A percentile compares a stretch with the other conserved stretches of the same genome.
Conservation (phyloP, 768 basidiomycete genomes). For the Fomitopsis pulvina region DNA sequence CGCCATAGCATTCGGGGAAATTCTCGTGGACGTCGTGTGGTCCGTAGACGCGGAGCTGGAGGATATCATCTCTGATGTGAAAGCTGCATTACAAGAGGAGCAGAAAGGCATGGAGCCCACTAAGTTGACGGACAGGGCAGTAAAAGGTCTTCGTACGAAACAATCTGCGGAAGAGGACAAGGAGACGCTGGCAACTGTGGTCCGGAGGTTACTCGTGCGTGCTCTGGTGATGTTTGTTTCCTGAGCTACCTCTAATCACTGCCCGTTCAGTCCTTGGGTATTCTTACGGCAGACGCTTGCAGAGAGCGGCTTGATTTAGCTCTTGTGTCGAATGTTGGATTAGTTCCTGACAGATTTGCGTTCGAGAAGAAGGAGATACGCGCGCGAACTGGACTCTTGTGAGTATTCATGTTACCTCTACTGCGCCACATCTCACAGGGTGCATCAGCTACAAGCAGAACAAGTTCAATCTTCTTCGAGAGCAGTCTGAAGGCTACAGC, state of each 20-base stretch:
- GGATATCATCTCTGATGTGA: conserved; percentile 52
- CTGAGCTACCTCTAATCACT: background rate
- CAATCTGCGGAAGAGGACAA: conserved; percentile 58
- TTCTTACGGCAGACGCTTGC: conserved; percentile 56
- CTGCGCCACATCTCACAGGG: background rate
- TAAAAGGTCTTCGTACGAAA: conserved; percentile 32
- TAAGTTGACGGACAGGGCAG: conserved; percentile 4
- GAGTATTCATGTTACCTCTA: conserved; percentile 26
- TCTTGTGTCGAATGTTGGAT: conserved; percentile 54
- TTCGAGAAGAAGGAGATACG: conserved; percentile 79
- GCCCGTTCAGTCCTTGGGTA: conserved; percentile 48
- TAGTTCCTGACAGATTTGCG: conserved; percentile 59
- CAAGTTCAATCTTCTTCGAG: conserved; percentile 95
- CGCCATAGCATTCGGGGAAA: conserved; percentile 50
- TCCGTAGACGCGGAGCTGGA: conserved; percentile 73
- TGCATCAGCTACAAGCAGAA: conserved; percentile 94
- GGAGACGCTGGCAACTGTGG: conserved; percentile 46
- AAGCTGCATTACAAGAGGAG: conserved; percentile 28
- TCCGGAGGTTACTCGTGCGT: conserved; percentile 58
- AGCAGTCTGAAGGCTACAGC: conserved; percentile 96
- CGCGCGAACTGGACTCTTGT: conserved; percentile 78
- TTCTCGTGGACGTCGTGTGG: conserved; percentile 79
- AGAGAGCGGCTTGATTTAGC: conserved; percentile 69
- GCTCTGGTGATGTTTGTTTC: conserved; percentile 1
- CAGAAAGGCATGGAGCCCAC: conserved; percentile 8